Conservation (phyloP, 2,329 filamentous ascomycete species). For the Botryosphaeria dothidea region DNA sequence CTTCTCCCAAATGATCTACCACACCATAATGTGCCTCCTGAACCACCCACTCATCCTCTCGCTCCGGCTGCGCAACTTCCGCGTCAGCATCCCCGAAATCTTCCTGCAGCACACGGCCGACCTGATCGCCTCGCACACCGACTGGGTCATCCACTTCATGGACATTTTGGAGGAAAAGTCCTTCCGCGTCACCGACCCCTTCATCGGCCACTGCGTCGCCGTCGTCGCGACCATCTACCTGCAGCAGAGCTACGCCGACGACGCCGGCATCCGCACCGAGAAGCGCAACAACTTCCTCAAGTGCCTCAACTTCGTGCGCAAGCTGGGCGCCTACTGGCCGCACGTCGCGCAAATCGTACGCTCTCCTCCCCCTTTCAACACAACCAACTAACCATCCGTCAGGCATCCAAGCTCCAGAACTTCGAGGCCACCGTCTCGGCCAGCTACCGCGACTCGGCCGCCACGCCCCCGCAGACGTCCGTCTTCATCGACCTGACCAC, state of each 20-base stretch:
- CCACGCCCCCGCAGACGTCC: constrained; percentile 23
- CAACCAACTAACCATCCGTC: too few species aligned
- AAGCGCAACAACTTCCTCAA: constrained; percentile 48
- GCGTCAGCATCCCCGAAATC: constrained; percentile 54
- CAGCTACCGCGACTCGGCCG: constrained; percentile 37
- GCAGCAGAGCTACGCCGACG: constrained; percentile 55
- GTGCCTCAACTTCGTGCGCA: constrained; percentile 47
- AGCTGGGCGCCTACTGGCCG: constrained; percentile 44
- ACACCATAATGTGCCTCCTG: constrained; percentile 54
- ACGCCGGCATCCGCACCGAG: constrained; percentile 38
- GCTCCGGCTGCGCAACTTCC: constrained; percentile 54
- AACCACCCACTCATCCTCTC: constrained; percentile 58
- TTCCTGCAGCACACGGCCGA: constrained; percentile 58
- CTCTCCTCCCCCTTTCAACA: too few species aligned
- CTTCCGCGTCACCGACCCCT: constrained; percentile 50
- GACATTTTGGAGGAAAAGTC: constrained; percentile 48
- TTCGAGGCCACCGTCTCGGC: constrained; percentile 48
- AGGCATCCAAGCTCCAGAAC: constrained; percentile 43
- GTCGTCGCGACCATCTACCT: constrained; percentile 57
- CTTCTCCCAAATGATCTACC: constrained; percentile 55
- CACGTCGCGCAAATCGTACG: constrained; percentile 45
- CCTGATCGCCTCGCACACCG: constrained; percentile 52
- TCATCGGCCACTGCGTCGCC: constrained; percentile 52
- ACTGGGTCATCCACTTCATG: constrained; percentile 57
- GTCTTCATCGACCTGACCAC: constrained; percentile 46